Evolutionary conservation across 345 rosid genomes (phyloP).

Genomic region (Rhodamnia argentea): DNA sequence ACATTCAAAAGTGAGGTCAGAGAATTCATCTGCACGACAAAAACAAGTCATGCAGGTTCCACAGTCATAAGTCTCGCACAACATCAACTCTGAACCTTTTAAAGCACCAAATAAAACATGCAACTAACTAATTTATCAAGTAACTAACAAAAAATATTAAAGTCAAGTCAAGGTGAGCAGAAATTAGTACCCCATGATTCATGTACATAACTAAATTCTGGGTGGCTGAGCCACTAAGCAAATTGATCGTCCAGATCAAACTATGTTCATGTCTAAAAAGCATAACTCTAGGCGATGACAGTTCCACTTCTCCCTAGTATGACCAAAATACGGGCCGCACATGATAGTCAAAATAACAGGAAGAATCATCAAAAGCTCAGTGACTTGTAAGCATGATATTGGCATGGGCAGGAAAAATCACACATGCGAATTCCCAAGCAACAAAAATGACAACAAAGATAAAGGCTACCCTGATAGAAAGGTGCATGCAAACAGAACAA

Average conservation of each 20-base stretch:
- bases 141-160: neutral
- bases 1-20: conserved; percentile 64
- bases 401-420: neutral
- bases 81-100: neutral
- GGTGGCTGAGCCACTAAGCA: neutral
- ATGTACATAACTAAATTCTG: neutral
- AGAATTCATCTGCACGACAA: conserved; percentile 77
- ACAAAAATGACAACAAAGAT: neutral
- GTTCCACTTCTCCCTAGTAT: neutral
- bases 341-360: neutral
- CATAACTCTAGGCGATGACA: neutral
- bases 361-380: neutral
- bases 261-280: neutral
- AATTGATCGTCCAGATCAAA: neutral
- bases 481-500: neutral
- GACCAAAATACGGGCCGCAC: neutral
- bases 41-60: neutral
- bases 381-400: neutral
- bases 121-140: neutral
- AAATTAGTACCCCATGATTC: neutral
- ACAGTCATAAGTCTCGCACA: neutral
- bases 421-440: neutral
- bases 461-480: neutral
- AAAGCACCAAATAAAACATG: conserved; percentile 5
- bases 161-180: neutral